Percentiles rank a stretch among this genome's conserved stretches.
These are phyloP conservation scores for Aspergillus ellipticus DNA, from an alignment of 495 filamentous ascomycete genomes.

Conservation along the genomic window DNA sequence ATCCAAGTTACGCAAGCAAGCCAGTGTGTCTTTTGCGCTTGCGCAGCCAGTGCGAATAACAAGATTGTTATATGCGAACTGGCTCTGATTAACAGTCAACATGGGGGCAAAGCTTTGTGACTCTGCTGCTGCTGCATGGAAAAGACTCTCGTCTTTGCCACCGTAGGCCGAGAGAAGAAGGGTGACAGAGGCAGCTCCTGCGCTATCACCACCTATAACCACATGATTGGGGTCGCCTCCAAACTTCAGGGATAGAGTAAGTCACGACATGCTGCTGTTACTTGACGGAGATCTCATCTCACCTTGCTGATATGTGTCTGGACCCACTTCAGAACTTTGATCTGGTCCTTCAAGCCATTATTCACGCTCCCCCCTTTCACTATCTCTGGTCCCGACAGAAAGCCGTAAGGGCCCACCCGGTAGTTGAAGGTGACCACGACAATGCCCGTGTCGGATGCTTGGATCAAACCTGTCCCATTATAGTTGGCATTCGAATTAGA, in stretches of 20 bases:
- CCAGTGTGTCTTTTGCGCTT: constrained; percentile 42
- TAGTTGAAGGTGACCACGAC: constrained; percentile 77
- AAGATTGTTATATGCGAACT: constrained; percentile 64
- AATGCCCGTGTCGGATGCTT: constrained; percentile 55
- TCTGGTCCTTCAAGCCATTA: constrained; percentile 69
- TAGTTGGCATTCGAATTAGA: constrained; percentile 60
- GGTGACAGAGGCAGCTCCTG: constrained; percentile 63
- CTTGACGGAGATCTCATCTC: constrained; percentile 4
- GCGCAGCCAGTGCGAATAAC: constrained; percentile 54
- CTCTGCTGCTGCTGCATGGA: constrained; percentile 61
- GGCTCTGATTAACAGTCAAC: constrained; percentile 54
- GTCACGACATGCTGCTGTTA: background rate
- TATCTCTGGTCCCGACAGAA: constrained; percentile 62
- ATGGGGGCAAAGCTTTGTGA: constrained; percentile 63
- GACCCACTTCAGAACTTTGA: constrained; percentile 67
- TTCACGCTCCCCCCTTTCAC: constrained; percentile 55
- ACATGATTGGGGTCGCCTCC: constrained; percentile 71
- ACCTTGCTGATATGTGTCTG: constrained; percentile 57
- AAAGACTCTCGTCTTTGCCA: constrained; percentile 51
- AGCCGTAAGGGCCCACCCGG: constrained; percentile 71
- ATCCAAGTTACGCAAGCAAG: constrained; percentile 54
- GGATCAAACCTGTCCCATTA: constrained; percentile 59
- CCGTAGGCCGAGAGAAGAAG: constrained; percentile 64
- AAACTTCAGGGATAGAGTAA: constrained; percentile 42
- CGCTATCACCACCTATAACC: constrained; percentile 68